Percentiles rank a stretch among this genome's conserved stretches.
These are phyloP conservation scores for Umbelopsis sp. DNA, from an alignment of 192 early-diverging fungal species.

Conservation along the genomic window DNA sequence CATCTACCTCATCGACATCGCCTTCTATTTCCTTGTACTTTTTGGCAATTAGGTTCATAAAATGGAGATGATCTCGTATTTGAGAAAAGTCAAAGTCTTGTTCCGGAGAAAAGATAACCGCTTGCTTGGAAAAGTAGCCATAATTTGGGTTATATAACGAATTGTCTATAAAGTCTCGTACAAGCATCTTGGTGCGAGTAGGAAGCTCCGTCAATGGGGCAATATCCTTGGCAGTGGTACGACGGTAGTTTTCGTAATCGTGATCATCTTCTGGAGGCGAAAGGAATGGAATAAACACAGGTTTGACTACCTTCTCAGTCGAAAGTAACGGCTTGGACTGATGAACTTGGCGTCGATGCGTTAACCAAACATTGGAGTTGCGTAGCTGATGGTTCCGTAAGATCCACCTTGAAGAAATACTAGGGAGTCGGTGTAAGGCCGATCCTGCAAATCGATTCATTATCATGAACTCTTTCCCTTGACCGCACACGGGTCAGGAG, in stretches of 20 bases:
- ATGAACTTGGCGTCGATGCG: neutral
- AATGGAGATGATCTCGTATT: conserved; percentile 72
- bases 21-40: conserved; percentile 82
- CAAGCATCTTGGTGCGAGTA: conserved; percentile 65
- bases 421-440: neutral
- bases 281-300: conserved; percentile 27
- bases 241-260: conserved; percentile 46
- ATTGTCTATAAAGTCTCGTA: conserved; percentile 92
- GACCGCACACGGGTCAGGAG: neutral
- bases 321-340: neutral
- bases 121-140: conserved; percentile 97
- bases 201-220: conserved; percentile 47
- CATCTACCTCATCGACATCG: conserved; percentile 70
- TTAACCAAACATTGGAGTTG: neutral
- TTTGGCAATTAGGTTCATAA: conserved; percentile 72
- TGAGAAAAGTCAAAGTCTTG: conserved; percentile 61
- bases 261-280: conserved; percentile 34
- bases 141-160: conserved; percentile 95
- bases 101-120: conserved; percentile 74
- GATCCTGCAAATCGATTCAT: conserved; percentile 12
- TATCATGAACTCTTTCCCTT: neutral
- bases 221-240: conserved; percentile 51
- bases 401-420: neutral
- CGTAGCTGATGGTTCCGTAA: neutral
- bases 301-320: conserved; percentile 1